A percentile compares a stretch with the other conserved stretches of the same genome.
phyloP scores from a whole-genome alignment of 495 filamentous ascomycete genomes.

The Polyplosphaeria fusca region DNA sequence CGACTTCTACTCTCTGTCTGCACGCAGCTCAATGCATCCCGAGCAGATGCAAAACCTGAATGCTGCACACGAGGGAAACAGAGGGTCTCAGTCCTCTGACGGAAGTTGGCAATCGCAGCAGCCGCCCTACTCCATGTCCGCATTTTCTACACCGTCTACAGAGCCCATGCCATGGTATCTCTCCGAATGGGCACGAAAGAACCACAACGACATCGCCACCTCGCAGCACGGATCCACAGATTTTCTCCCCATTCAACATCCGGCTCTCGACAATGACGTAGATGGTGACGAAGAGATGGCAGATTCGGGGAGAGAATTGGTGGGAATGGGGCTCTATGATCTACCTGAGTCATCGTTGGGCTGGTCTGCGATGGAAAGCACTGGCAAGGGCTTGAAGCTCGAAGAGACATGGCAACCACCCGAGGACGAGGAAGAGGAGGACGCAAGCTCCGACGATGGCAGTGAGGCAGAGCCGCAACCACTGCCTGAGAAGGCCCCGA shows the following conservation, averaged over 20 bases:
- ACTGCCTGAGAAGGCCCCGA: constrained; percentile 31
- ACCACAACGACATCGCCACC: constrained; percentile 9
- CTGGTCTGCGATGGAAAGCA: constrained; percentile 37
- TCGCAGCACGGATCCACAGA: constrained; percentile 19
- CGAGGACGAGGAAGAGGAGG: constrained; percentile 45
- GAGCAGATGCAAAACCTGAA: constrained; percentile 9
- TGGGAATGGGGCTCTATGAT: constrained; percentile 83
- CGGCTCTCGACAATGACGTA: constrained; percentile 5
- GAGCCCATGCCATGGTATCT: constrained; percentile 34
- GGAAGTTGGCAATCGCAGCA: constrained; percentile 24
- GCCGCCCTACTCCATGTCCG: constrained; percentile 14
- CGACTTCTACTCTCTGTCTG: constrained; percentile 30
- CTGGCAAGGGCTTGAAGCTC: constrained; percentile 74
- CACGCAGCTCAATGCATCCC: constrained; percentile 19
- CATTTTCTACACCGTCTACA: constrained; percentile 18
- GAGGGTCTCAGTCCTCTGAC: constrained; percentile 19
- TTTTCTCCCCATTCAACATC: constrained; percentile 33
- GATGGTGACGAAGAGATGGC: constrained; percentile 17
- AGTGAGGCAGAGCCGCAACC: constrained; percentile 24
- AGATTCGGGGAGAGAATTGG: constrained; percentile 55
- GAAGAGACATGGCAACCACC: constrained; percentile 82
- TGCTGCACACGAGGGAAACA: neutral
- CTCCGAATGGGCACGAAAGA: constrained; percentile 26
- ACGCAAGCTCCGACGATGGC: constrained; percentile 42
- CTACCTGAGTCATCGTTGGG: constrained; percentile 52